phyloP scores from a whole-genome alignment of 73 alveolate genomes.

The Tetrahymena elliotti region DNA sequence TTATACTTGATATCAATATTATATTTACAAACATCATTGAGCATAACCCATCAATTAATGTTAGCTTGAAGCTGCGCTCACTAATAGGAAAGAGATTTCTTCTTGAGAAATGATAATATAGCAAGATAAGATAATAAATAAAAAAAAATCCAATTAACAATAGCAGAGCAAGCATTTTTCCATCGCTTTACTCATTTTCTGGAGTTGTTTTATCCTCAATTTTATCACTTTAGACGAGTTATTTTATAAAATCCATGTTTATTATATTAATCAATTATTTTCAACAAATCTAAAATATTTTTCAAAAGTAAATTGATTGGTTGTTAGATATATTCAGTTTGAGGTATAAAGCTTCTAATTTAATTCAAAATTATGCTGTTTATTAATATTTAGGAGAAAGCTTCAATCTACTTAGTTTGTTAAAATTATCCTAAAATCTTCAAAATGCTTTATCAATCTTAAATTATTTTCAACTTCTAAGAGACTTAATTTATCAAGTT shows the following conservation, averaged over 20 bases:
- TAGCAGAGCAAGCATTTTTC: neutral
- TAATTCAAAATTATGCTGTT: too few relatives aligned
- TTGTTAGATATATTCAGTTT: neutral
- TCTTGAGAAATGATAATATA: neutral
- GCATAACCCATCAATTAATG: neutral
- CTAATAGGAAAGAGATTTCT: neutral
- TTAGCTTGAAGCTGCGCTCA: neutral
- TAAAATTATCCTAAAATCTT: too few relatives aligned
- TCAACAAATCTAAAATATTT: neutral
- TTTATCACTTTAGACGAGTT: neutral
- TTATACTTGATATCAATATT: neutral
- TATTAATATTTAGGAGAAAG: neutral
- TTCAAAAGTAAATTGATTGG: too few relatives aligned
- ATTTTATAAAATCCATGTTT: neutral
- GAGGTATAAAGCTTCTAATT: neutral
- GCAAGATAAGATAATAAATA: neutral
- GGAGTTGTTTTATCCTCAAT: neutral
- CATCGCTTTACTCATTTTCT: neutral
- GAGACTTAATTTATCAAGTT: neutral
- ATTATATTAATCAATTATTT: too few relatives aligned
- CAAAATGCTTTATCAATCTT: too few relatives aligned
- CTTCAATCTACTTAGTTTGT: too few relatives aligned
- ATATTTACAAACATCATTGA: neutral
- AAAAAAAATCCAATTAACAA: neutral
- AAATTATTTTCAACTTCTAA: neutral